Evolutionary conservation across 1,284 basidiomycete species (phyloP).

Genomic region (Somion occarium): DNA sequence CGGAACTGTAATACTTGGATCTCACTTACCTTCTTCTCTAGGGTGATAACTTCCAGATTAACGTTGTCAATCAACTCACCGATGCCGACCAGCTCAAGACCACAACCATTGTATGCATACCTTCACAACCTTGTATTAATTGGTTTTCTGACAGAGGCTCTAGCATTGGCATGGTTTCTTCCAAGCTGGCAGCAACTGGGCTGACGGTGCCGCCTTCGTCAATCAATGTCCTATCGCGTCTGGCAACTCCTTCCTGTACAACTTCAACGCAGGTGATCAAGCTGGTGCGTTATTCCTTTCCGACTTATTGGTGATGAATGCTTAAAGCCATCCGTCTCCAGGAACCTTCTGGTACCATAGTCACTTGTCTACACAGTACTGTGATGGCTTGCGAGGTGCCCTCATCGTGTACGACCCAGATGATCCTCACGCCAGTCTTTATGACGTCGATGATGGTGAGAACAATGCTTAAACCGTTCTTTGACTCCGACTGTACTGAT

Average conservation of each 20-base stretch:
- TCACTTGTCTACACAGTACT: slow-evolving; percentile 25
- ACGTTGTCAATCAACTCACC: slow-evolving; percentile 28
- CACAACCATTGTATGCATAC: slow-evolving; percentile 13
- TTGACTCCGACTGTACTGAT: too few species aligned
- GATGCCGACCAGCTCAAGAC: slow-evolving; percentile 26
- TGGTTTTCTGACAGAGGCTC: neutral
- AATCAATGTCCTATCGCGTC: slow-evolving; percentile 49
- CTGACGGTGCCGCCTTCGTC: slow-evolving; percentile 31
- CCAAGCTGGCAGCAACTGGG: slow-evolving; percentile 26
- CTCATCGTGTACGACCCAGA: slow-evolving; percentile 39
- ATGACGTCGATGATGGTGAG: slow-evolving; percentile 41
- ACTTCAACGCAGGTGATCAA: slow-evolving; percentile 26
- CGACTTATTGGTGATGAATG: slow-evolving; percentile 28
- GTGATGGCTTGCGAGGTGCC: slow-evolving; percentile 34
- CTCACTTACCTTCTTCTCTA: slow-evolving; percentile 5
- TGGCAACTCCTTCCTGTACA: slow-evolving; percentile 38
- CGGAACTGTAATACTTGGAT: neutral
- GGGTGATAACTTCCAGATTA: slow-evolving; percentile 24
- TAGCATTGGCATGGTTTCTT: slow-evolving; percentile 35
- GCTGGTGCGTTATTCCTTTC: slow-evolving; percentile 23
- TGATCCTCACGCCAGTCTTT: slow-evolving; percentile 34
- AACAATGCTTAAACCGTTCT: too few species aligned
- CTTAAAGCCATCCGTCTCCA: slow-evolving; percentile 9
- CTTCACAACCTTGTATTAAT: neutral
- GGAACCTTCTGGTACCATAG: slow-evolving; percentile 24